These are phyloP conservation scores for Chytriomyces hyalinus DNA, from an alignment of 192 early-diverging fungal genomes.

Conservation along the genomic window DNA sequence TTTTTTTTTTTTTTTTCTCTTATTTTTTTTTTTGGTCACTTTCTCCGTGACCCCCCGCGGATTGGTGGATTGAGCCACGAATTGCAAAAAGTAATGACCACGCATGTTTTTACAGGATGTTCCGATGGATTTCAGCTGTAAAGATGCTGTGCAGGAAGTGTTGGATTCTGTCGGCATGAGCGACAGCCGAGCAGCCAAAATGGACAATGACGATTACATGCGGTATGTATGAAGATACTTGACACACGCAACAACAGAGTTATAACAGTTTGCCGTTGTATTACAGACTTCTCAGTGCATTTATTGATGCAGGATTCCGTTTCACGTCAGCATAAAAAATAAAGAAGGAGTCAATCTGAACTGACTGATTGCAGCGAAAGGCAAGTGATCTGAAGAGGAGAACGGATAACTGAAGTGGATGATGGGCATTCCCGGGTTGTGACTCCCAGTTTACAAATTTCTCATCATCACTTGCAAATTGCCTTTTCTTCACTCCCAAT, in stretches of 20 bases:
- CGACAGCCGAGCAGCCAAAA: slow-evolving; percentile 83
- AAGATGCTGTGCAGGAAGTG: slow-evolving; percentile 75
- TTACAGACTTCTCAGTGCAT: slow-evolving; percentile 77
- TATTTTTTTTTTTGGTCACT: neutral
- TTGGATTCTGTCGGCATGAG: slow-evolving; percentile 71
- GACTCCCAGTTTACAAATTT: no score
- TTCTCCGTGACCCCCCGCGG: no score
- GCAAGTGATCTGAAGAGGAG: no score
- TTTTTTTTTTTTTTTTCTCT: neutral
- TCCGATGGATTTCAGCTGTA: slow-evolving; percentile 84
- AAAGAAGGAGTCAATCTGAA: neutral
- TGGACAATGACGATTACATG: slow-evolving; percentile 94
- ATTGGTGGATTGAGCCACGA: neutral
- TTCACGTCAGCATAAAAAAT: slow-evolving; percentile 63
- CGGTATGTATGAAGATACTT: slow-evolving; percentile 55
- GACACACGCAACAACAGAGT: neutral
- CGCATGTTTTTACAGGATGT: slow-evolving; percentile 16
- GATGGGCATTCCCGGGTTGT: no score
- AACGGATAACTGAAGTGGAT: no score
- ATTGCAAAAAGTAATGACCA: neutral
- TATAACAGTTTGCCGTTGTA: neutral
- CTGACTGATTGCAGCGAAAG: no score
- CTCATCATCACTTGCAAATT: no score
- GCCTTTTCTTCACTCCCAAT: no score
- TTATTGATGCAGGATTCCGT: slow-evolving; percentile 90